Percentiles rank a stretch among this genome's conserved stretches.
These are phyloP conservation scores for Phytophthora cryptogea DNA, from an alignment of 352 stramenopile genomes.

Conservation along the genomic window DNA sequence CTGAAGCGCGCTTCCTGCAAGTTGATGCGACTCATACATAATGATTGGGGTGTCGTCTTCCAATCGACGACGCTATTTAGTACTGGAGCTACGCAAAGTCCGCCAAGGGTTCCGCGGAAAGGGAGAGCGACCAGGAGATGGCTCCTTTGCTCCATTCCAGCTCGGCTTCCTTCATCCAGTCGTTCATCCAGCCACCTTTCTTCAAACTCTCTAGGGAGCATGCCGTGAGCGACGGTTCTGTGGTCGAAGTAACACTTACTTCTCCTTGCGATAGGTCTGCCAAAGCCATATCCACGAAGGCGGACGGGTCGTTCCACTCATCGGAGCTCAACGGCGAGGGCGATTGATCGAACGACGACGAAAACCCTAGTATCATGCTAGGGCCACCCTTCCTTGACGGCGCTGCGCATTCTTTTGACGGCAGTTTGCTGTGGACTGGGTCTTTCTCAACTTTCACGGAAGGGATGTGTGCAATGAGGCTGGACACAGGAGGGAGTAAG, in stretches of 20 bases:
- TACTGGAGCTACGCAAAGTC: conserved; percentile 37
- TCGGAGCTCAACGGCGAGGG: conserved; percentile 65
- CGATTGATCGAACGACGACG: conserved; percentile 24
- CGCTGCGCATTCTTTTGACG: conserved; percentile 10
- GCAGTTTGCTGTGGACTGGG: not conserved
- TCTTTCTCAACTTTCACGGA: conserved; percentile 15
- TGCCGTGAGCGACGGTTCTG: conserved; percentile 8
- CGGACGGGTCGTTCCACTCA: conserved; percentile 58
- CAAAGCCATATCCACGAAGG: conserved; percentile 52
- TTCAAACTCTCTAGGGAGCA: conserved; percentile 24
- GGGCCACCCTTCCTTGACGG: conserved; percentile 36
- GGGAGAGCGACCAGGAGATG: conserved; percentile 64
- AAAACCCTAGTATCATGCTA: conserved; percentile 8
- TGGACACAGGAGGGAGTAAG: conserved; percentile 18
- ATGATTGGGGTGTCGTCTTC: not conserved
- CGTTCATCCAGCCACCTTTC: conserved; percentile 47
- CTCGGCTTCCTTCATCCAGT: conserved; percentile 67
- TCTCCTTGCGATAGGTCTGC: conserved; percentile 50
- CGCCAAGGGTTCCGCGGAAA: conserved; percentile 43
- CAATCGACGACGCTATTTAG: not conserved
- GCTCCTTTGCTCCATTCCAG: conserved; percentile 59
- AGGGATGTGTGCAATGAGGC: conserved; percentile 3
- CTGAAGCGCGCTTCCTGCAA: conserved; percentile 13
- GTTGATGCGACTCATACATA: conserved; percentile 11
- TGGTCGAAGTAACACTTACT: conserved; percentile 21